A percentile compares a stretch with the other conserved stretches of the same genome.
Conservation (phyloP, 768 basidiomycete genomes). For the Lactarius sanguifluus region DNA sequence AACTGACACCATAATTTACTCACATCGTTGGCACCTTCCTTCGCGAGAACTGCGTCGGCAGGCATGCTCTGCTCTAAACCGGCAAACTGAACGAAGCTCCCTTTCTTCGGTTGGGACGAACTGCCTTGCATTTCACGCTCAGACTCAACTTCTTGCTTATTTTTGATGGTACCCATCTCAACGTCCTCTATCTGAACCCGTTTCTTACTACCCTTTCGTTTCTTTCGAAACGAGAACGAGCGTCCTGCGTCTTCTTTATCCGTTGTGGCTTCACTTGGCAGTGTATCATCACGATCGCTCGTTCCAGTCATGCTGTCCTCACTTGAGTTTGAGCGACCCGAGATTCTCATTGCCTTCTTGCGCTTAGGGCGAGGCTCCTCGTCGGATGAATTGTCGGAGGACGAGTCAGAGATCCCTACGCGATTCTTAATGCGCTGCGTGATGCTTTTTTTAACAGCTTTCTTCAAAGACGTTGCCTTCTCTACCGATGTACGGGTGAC, state of each 20-base stretch:
- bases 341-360: conserved; percentile 26
- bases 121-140: conserved; percentile 25
- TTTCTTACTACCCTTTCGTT: conserved; percentile 31
- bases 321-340: conserved; percentile 9
- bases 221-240: conserved; percentile 30
- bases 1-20: conserved; percentile 26
- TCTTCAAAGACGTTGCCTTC: conserved; percentile 73
- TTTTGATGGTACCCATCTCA: conserved; percentile 36
- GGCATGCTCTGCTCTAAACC: conserved; percentile 77
- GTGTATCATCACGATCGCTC: conserved; percentile 33
- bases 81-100: conserved; percentile 36
- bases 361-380: conserved; percentile 35
- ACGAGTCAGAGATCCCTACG: conserved; percentile 55
- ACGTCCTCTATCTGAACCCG: conserved; percentile 30
- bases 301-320: conserved; percentile 19
- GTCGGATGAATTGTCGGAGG: conserved; percentile 48
- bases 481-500: conserved; percentile 47
- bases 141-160: conserved; percentile 33
- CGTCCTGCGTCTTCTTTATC: conserved; percentile 29
- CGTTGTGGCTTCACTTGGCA: conserved; percentile 26
- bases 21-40: conserved; percentile 74
- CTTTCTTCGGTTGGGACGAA: conserved; percentile 29
- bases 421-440: conserved; percentile 74
- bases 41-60: conserved; percentile 79
- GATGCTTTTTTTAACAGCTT: conserved; percentile 76